A percentile compares a stretch with the other conserved stretches of the same genome.
Conservation (phyloP, 306 rosid species). For the Calophaca sinica region DNA sequence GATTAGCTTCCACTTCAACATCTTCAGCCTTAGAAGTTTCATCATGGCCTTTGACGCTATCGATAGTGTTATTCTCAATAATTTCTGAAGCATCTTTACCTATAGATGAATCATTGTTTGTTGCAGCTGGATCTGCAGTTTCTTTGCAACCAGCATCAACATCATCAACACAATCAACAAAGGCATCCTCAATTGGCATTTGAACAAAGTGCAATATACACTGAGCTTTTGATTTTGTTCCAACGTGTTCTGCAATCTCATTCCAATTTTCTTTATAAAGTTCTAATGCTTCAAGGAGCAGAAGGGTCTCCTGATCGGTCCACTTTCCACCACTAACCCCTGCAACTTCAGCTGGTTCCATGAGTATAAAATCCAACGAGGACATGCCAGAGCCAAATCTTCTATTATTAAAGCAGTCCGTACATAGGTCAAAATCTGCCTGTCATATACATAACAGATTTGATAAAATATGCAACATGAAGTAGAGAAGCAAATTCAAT, state of each 20-base stretch:
- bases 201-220: constrained; percentile 94
- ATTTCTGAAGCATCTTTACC: constrained; percentile 61
- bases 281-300: constrained; percentile 96
- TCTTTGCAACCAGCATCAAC: constrained; percentile 62
- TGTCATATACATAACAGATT: constrained; percentile 61
- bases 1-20: constrained; percentile 49
- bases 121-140: constrained; percentile 57
- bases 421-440: constrained; percentile 95
- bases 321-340: constrained; percentile 91
- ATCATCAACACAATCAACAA: constrained; percentile 65
- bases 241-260: constrained; percentile 96
- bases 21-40: constrained; percentile 65
- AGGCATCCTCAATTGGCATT: constrained; percentile 93
- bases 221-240: constrained; percentile 92
- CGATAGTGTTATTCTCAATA: constrained; percentile 52
- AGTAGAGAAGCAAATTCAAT: constrained; percentile 23
- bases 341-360: constrained; percentile 94
- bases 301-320: constrained; percentile 98
- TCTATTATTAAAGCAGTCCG: constrained; percentile 86
- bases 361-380: constrained; percentile 87
- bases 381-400: constrained; percentile 90
- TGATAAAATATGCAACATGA: constrained; percentile 45
- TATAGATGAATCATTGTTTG: constrained; percentile 55
- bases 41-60: constrained; percentile 53
- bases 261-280: constrained; percentile 93